Conservation (phyloP, 2,329 filamentous ascomycete species). For the Fusarium pseudograminearum region DNA sequence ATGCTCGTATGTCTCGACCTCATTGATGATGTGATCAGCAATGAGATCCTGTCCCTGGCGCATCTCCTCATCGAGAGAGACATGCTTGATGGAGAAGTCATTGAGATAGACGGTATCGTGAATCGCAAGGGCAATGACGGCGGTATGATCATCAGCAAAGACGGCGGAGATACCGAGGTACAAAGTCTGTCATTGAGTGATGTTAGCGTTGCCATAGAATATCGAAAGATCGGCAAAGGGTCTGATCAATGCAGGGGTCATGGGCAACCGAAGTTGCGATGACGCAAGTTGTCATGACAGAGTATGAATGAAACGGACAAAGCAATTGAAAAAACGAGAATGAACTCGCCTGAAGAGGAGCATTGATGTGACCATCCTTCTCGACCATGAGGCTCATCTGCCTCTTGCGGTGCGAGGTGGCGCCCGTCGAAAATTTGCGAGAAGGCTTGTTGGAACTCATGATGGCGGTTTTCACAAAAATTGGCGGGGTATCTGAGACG, state of each 20-base stretch:
- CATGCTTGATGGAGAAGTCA: conserved; percentile 75
- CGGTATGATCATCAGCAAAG: conserved; percentile 62
- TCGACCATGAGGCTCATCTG: conserved; percentile 61
- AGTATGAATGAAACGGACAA: background rate
- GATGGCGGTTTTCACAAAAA: conserved; percentile 34
- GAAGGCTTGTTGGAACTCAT: conserved; percentile 44
- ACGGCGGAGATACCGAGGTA: conserved; percentile 73
- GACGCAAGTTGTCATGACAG: conserved; percentile 41
- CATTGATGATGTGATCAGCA: conserved; percentile 69
- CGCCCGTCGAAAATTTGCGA: conserved; percentile 59
- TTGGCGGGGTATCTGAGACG: conserved; percentile 27
- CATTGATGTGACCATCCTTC: conserved; percentile 58
- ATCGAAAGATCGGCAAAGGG: background rate
- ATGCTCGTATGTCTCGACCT: conserved; percentile 70
- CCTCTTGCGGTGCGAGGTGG: conserved; percentile 60
- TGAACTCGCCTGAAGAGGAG: conserved; percentile 59
- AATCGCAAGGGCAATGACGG: conserved; percentile 74
- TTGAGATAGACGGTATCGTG: conserved; percentile 81
- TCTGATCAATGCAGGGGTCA: conserved; percentile 6
- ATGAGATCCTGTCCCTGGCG: conserved; percentile 60
- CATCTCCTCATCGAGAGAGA: conserved; percentile 59
- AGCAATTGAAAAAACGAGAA: background rate
- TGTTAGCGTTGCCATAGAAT: conserved; percentile 20
- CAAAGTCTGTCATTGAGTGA: conserved; percentile 59
- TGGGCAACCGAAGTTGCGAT: background rate